Conservation (phyloP, 2,329 filamentous ascomycete genomes). For the Mollisiaceae sp. region DNA sequence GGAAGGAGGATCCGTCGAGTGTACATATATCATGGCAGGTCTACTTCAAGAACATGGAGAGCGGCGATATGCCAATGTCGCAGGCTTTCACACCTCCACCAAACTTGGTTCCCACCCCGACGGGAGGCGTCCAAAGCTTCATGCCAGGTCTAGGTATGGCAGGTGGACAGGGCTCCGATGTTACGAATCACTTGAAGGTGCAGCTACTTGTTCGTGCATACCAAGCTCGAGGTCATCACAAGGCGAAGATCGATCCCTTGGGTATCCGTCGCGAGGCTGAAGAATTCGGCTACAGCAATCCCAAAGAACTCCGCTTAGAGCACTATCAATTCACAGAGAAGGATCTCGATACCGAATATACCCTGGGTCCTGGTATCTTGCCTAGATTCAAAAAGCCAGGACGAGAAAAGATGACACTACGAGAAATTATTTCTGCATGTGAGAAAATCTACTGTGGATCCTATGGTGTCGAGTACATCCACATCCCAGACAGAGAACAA, state of each 20-base stretch:
- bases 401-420: slow-evolving; percentile 93
- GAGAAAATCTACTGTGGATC: slow-evolving; percentile 96
- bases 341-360: slow-evolving; percentile 91
- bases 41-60: slow-evolving; percentile 99
- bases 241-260: slow-evolving; percentile 95
- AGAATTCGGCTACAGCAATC: slow-evolving; percentile 84
- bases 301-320: slow-evolving; percentile 90
- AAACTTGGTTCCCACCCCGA: slow-evolving; percentile 82
- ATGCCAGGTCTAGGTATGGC: slow-evolving; percentile 71
- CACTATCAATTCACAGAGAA: slow-evolving; percentile 96
- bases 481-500: slow-evolving; percentile 95
- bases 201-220: slow-evolving; percentile 97
- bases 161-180: slow-evolving; percentile 74
- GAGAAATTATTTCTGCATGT: slow-evolving; percentile 91
- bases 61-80: slow-evolving; percentile 95
- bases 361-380: slow-evolving; percentile 90
- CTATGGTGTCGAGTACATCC: slow-evolving; percentile 98
- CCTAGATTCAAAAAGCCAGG: slow-evolving; percentile 89
- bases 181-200: slow-evolving; percentile 97
- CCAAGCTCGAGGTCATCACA: slow-evolving; percentile 97
- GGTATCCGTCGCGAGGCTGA: slow-evolving; percentile 87
- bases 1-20: slow-evolving; percentile 90
- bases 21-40: slow-evolving; percentile 99
- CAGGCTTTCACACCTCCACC: slow-evolving; percentile 96
- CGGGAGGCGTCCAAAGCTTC: slow-evolving; percentile 76